Base-by-base conservation (phyloP, 768 basidiomycete genomes). In the Flagelloscypha sp. region DNA sequence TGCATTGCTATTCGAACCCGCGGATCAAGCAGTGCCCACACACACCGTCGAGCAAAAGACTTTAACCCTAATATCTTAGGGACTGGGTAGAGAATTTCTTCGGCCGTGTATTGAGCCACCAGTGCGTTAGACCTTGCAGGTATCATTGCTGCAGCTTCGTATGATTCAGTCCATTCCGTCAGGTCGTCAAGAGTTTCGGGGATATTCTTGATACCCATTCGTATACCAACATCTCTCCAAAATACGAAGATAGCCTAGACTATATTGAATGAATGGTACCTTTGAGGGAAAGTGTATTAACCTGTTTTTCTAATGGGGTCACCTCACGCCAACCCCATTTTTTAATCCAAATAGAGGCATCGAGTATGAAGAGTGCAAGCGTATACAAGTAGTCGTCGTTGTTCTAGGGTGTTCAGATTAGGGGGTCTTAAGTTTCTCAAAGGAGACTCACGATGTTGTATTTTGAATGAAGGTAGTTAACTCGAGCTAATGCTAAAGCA, bases 181-280 rank as follows among this genome's bases (percentile, higher is more conserved):
- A 72, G 44, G 3, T 48, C 64, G 11, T 65, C 56, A 8, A 62
- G 27, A 3, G 56, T 60, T 2, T 55, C 55, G 2, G 71, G 72
- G 25, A 74, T 68, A 42, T 65, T 59, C 29, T 53, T 44, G 33
- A 74, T 72, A 5, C 57, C 53, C 71, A 74, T 72, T 31, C 61
- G 51, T 27, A 47, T 45, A 3, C 70, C 70, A 10, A 72, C 58
- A 42, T 71, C 69, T 1, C 30, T 27, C 69, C 70, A 74, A 41
- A 44, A 46, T 2, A 48, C 48, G 37, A 54, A 70, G 20, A 47
- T 57, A 7, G 69, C 64, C 59, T 65, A 22, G 9, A 15, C 21
- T 27, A 17, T n/a, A 20, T 15, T 29, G 22, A 24, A 27, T 23
- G 27, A 7, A 24, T 27, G 16, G 36, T n/a, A n/a, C n/a, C n/a